Conservation (phyloP, 345 rosid genomes). For the Lumnitzera littorea region DNA sequence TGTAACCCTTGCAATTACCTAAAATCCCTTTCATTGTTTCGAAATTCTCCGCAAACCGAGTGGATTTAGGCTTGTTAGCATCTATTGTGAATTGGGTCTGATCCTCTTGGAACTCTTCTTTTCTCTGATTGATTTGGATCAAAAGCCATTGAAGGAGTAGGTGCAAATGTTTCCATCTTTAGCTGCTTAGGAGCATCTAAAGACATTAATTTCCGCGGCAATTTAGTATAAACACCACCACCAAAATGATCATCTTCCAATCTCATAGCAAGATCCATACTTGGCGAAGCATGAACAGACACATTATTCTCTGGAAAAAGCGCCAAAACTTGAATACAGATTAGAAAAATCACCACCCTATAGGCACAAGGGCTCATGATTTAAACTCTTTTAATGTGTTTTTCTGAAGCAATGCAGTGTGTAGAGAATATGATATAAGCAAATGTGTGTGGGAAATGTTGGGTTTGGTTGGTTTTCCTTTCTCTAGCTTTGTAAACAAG, state of each 20-base stretch:
- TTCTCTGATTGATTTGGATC: slow-evolving; percentile 61
- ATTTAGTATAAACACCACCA: neutral
- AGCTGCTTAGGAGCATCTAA: slow-evolving; percentile 9
- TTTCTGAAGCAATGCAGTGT: neutral
- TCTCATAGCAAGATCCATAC: slow-evolving; percentile 36
- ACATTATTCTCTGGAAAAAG: slow-evolving; percentile 19
- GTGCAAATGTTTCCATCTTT: slow-evolving; percentile 30
- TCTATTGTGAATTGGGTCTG: slow-evolving; percentile 90
- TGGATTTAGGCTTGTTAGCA: slow-evolving; percentile 22
- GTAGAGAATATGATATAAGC: neutral
- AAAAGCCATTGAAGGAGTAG: slow-evolving; percentile 43
- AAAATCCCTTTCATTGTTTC: no score
- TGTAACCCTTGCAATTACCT: no score
- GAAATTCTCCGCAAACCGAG: no score
- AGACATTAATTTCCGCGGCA: no score
- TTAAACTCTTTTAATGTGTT: no score
- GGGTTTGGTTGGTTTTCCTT: neutral
- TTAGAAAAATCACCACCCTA: slow-evolving; percentile 22
- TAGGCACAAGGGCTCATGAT: no score
- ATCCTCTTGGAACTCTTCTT: slow-evolving; percentile 67
- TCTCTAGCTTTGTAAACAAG: no score
- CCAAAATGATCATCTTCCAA: slow-evolving; percentile 23
- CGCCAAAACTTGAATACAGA: slow-evolving; percentile 20
- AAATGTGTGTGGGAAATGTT: neutral
- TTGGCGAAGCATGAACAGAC: slow-evolving; percentile 26